Conservation (phyloP, 441 rosid genomes). For the Manihot esculenta region DNA sequence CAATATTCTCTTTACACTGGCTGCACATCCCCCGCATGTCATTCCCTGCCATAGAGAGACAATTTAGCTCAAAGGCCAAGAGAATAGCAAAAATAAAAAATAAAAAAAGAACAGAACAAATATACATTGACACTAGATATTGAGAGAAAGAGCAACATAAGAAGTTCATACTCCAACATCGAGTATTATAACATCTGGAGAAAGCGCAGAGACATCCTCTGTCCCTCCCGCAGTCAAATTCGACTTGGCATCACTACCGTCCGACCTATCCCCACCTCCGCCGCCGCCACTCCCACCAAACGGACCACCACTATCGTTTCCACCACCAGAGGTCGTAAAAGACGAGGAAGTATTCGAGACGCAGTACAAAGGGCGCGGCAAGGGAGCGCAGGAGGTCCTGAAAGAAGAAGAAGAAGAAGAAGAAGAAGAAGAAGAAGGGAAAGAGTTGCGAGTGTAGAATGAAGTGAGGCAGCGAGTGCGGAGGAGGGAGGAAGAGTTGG, state of each 20-base stretch:
- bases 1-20: slow-evolving; percentile 85
- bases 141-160: background rate
- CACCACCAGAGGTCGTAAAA: slow-evolving; percentile 45
- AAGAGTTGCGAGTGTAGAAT: slow-evolving; percentile 14
- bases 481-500: slow-evolving; percentile 23
- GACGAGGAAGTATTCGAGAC: slow-evolving; percentile 46
- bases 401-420: slow-evolving; percentile 21
- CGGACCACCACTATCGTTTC: slow-evolving; percentile 35
- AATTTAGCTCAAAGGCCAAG: background rate
- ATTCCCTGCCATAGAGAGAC: slow-evolving; percentile 54
- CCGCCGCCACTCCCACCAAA: slow-evolving; percentile 43
- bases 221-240: slow-evolving; percentile 46
- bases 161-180: slow-evolving; percentile 64
- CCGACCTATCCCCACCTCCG: slow-evolving; percentile 43
- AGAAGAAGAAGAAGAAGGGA: slow-evolving; percentile 16
- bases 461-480: slow-evolving; percentile 27
- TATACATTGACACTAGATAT: no score
- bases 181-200: slow-evolving; percentile 65
- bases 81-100: background rate
- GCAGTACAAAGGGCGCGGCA: slow-evolving; percentile 43
- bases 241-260: slow-evolving; percentile 53
- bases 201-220: slow-evolving; percentile 42
- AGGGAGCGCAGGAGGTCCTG: slow-evolving; percentile 27
- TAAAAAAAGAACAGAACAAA: background rate
- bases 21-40: slow-evolving; percentile 93